Evolutionary conservation across 2,329 filamentous ascomycete genomes (phyloP).

Genomic region (Talaromyces verruculosus): DNA sequence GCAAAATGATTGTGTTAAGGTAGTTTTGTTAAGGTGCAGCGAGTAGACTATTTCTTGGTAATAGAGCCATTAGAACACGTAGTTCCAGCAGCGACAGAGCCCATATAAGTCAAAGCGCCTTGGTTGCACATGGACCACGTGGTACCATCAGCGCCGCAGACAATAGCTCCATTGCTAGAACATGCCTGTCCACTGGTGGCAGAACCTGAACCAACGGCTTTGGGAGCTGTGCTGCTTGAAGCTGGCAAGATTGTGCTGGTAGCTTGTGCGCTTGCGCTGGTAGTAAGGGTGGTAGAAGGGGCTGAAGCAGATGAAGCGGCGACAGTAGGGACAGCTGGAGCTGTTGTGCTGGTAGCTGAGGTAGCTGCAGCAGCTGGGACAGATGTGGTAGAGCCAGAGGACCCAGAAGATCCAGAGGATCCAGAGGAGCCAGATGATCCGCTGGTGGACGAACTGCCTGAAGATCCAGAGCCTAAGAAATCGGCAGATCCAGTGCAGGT

Average conservation of each 20-base stretch:
- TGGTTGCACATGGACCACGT: slow-evolving; percentile 39
- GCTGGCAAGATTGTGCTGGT: slow-evolving; percentile 20
- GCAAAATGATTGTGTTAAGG: not conserved
- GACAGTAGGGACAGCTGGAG: slow-evolving; percentile 9
- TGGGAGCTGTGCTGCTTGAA: slow-evolving; percentile 15
- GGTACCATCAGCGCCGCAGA: slow-evolving; percentile 35
- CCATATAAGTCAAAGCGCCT: slow-evolving; percentile 37
- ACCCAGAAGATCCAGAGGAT: slow-evolving; percentile 21
- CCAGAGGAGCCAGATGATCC: not conserved
- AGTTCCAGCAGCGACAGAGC: slow-evolving; percentile 40
- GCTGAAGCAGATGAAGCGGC: slow-evolving; percentile 5
- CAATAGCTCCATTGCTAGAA: slow-evolving; percentile 33
- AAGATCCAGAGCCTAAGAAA: slow-evolving; percentile 30
- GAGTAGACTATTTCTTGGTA: slow-evolving; percentile 12
- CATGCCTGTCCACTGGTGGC: slow-evolving; percentile 6
- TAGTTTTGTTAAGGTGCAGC: not conserved
- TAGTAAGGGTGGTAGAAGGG: slow-evolving; percentile 20
- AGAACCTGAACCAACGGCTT: not conserved
- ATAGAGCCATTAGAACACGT: slow-evolving; percentile 31
- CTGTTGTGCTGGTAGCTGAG: slow-evolving; percentile 13
- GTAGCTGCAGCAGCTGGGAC: slow-evolving; percentile 21
- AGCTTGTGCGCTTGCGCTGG: slow-evolving; percentile 8
- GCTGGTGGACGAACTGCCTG: slow-evolving; percentile 7
- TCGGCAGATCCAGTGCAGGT: slow-evolving; percentile 34
- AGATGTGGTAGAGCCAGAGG: slow-evolving; percentile 22